Conservation (phyloP, 1,284 basidiomycete species). For the Sporisorium sorghi region DNA sequence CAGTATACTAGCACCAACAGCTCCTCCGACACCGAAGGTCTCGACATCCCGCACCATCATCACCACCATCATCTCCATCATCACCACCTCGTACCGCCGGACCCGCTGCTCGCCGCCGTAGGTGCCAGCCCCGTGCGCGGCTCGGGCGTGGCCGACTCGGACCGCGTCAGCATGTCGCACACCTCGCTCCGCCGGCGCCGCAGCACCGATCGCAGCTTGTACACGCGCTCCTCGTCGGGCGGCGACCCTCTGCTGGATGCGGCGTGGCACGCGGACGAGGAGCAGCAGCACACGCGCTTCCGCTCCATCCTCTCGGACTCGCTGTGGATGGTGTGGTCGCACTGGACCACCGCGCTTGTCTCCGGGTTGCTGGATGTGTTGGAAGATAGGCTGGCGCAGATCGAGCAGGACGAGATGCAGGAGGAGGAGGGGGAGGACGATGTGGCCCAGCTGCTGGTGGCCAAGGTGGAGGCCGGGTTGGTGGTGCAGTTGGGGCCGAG, state of each 20-base stretch:
- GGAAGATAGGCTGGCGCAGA: conserved; percentile 36
- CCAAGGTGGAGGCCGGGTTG: conserved; percentile 14
- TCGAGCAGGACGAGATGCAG: conserved; percentile 16
- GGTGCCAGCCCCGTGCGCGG: conserved; percentile 34
- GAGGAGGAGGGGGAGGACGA: conserved; percentile 12
- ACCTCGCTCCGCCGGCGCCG: conserved; percentile 19
- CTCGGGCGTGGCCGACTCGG: conserved; percentile 29
- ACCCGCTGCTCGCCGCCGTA: conserved; percentile 46
- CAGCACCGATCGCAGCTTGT: conserved; percentile 32
- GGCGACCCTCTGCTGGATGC: conserved; percentile 11
- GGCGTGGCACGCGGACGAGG: neutral
- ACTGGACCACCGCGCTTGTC: conserved; percentile 47
- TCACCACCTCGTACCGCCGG: conserved; percentile 38
- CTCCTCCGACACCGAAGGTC: conserved; percentile 27
- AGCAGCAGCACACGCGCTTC: conserved; percentile 11
- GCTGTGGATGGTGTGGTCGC: conserved; percentile 54
- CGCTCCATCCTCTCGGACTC: conserved; percentile 39
- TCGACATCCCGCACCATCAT: conserved; percentile 7
- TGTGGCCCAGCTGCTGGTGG: conserved; percentile 14
- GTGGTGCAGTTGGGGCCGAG: conserved; percentile 24
- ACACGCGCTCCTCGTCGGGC: conserved; percentile 28
- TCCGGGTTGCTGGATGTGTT: conserved; percentile 41
- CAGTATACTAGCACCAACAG: conserved; percentile 36
- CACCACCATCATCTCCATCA: conserved; percentile 20
- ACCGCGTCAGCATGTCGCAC: conserved; percentile 31